Percentiles rank a stretch among this genome's conserved stretches.
phyloP scores from a whole-genome alignment of 1,139 yeast genomes.

The Taphrina wiesneri region DNA sequence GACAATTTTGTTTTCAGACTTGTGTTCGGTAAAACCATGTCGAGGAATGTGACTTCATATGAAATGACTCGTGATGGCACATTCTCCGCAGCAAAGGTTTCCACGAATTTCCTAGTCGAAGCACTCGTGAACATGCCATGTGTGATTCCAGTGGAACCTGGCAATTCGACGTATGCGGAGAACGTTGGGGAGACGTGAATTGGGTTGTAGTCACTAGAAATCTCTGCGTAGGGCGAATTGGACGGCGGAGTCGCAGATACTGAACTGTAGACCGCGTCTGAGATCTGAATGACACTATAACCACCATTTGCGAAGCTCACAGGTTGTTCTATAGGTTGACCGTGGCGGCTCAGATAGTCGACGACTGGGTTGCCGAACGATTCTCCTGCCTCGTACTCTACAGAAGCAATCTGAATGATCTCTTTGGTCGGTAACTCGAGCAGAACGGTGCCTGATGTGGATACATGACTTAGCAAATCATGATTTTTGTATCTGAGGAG shows the following conservation, averaged over 20 bases:
- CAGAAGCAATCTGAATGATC: slow-evolving; percentile 80
- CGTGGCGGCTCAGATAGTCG: slow-evolving; percentile 88
- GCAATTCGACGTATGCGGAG: slow-evolving; percentile 87
- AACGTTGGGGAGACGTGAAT: slow-evolving; percentile 95
- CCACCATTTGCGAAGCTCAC: slow-evolving; percentile 76
- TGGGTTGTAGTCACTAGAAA: slow-evolving; percentile 97
- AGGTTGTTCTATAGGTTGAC: slow-evolving; percentile 92
- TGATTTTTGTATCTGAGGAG: slow-evolving; percentile 77
- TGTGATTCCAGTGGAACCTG: slow-evolving; percentile 79
- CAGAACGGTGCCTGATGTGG: slow-evolving; percentile 80
- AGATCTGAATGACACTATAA: slow-evolving; percentile 51
- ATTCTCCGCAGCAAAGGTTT: slow-evolving; percentile 98
- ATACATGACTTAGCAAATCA: slow-evolving; percentile 72
- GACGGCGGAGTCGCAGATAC: slow-evolving; percentile 68
- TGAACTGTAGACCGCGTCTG: slow-evolving; percentile 59
- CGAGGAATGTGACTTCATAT: slow-evolving; percentile 84
- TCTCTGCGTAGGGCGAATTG: slow-evolving; percentile 94
- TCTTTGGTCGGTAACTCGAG: slow-evolving; percentile 93
- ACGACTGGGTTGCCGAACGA: slow-evolving; percentile 97
- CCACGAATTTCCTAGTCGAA: slow-evolving; percentile 89
- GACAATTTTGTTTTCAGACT: slow-evolving; percentile 82
- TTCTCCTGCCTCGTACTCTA: slow-evolving; percentile 85
- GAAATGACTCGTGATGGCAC: slow-evolving; percentile 95
- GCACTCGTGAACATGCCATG: slow-evolving; percentile 99
- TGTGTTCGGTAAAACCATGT: slow-evolving; percentile 97